Conservation (phyloP, 208 protist genomes). For the Crithidia brevicula region DNA sequence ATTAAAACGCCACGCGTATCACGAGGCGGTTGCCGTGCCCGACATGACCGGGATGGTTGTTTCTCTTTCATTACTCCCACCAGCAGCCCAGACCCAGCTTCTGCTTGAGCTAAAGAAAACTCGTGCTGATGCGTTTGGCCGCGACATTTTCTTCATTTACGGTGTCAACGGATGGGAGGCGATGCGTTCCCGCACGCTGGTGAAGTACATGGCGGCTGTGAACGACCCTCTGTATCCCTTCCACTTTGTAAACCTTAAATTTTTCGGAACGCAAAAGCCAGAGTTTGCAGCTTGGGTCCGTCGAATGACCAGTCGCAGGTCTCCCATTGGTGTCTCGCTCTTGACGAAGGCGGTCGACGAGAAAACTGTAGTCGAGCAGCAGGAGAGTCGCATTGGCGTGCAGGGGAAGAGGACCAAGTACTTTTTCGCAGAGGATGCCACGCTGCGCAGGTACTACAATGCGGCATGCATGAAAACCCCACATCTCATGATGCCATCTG, state of each 20-base stretch:
- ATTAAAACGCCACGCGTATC: slow-evolving; percentile 34
- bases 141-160: slow-evolving; percentile 81
- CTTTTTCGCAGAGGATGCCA: slow-evolving; percentile 89
- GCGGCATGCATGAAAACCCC: slow-evolving; percentile 74
- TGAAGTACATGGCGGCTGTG: slow-evolving; percentile 86
- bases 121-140: slow-evolving; percentile 71
- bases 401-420: slow-evolving; percentile 16
- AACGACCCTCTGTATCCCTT: slow-evolving; percentile 76
- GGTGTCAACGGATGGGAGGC: slow-evolving; percentile 89
- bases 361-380: neutral
- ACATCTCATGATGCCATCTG: slow-evolving; percentile 75
- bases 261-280: slow-evolving; percentile 66
- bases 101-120: slow-evolving; percentile 59
- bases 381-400: slow-evolving; percentile 7
- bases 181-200: slow-evolving; percentile 75
- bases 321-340: slow-evolving; percentile 42
- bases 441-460: slow-evolving; percentile 88
- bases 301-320: slow-evolving; percentile 12
- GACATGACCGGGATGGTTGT: slow-evolving; percentile 88
- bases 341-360: slow-evolving; percentile 8
- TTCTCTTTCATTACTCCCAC: slow-evolving; percentile 65
- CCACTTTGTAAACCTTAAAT: slow-evolving; percentile 88
- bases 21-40: slow-evolving; percentile 61
- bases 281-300: slow-evolving; percentile 39
- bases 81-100: slow-evolving; percentile 37